Conservation (phyloP, 2,329 filamentous ascomycete genomes). For the Colletotrichum sp. region DNA sequence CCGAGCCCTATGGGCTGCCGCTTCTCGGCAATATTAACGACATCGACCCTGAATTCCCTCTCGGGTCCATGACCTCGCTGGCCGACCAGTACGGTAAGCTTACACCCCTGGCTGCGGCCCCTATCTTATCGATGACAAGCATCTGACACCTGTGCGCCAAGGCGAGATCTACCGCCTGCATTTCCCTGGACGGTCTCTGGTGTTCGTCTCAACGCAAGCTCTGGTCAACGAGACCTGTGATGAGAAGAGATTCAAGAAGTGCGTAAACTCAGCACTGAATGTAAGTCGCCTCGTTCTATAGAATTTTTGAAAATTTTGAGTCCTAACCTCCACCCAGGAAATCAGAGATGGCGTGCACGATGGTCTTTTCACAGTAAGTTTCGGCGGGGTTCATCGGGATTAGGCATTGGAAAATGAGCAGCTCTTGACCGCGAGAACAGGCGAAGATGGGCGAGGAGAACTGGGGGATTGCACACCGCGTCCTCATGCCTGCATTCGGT, state of each 20-base stretch:
- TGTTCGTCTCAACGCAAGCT: constrained; percentile 58
- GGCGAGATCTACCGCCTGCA: constrained; percentile 65
- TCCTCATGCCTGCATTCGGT: constrained; percentile 73
- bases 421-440: background rate
- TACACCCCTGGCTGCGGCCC: background rate
- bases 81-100: constrained; percentile 68
- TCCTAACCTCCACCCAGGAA: constrained; percentile 35
- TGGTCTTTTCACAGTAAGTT: constrained; percentile 26
- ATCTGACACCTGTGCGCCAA: constrained; percentile 27
- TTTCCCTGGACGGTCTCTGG: constrained; percentile 50
- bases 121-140: background rate
- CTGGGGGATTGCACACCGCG: constrained; percentile 62
- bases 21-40: constrained; percentile 70
- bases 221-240: constrained; percentile 69
- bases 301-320: too few relatives aligned
- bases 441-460: constrained; percentile 22
- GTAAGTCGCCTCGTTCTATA: background rate
- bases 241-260: constrained; percentile 69
- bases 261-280: constrained; percentile 50
- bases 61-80: constrained; percentile 60
- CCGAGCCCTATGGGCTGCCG: constrained; percentile 64
- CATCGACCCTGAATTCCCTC: constrained; percentile 63
- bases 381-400: background rate
- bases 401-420: background rate
- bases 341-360: constrained; percentile 63